Evolutionary conservation across 768 basidiomycete species (phyloP), one percentile per base, ranked within the genome.

Genomic region (Imleria badia): DNA sequence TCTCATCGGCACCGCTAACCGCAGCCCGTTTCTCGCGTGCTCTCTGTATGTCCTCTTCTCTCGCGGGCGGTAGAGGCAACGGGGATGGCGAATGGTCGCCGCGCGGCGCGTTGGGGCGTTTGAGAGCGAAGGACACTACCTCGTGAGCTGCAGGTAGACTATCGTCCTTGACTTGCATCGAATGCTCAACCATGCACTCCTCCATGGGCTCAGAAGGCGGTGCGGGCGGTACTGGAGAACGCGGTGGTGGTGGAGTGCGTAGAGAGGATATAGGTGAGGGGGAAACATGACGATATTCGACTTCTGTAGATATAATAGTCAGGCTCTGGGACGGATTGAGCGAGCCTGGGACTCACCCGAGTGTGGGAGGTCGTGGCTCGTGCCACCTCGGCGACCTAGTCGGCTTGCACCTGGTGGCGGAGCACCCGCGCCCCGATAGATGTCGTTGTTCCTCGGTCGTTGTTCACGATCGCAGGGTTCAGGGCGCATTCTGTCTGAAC

Each of bases 71-170:
- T 38, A 71, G 56, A 6, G 61, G 64, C 45, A 78, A 58, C 1
- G 77, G 64, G 7, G 74, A 68, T 2, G 80, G 82, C 11, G 81
- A 83, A 58, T 75, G 79, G 5, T 64, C 59, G 59, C 72, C 76
- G 13, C 70, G 68, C 1, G 82, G 83, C 0, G 80, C 79, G 2
- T 71, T 70, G 7, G 80, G 80, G 20, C 75, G 76, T 47, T 76
- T 78, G 44, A 78, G 69, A 13, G 68, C 40, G 38, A 78, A 74
- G n/a, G 76, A 77, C 5, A 79, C 72, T 3, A 72, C 58, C 4
- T 67, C 52, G 57, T 80, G 81, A 31, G 65, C 30, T 6, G 53
- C 47, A 11, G 76, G 76, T 0, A 79, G 69, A 7, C 64, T 66
- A 13, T 60, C 61, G 34, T 74, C 67, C 55, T 71, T 73, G 19